phyloP scores from a whole-genome alignment of 2,329 filamentous ascomycete genomes.

The Stenocarpella maydis region DNA sequence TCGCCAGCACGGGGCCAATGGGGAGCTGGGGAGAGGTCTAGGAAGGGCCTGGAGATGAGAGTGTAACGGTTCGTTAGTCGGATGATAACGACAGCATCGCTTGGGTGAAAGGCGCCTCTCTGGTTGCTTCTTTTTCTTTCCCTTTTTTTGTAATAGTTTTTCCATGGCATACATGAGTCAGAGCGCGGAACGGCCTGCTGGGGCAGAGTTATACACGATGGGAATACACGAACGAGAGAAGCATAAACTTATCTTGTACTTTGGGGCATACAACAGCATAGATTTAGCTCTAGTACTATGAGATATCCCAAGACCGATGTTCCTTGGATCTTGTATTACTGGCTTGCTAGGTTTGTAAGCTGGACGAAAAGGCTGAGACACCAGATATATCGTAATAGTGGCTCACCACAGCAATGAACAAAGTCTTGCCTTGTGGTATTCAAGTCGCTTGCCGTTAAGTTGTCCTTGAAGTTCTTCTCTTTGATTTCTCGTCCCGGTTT shows the following conservation, averaged over 20 bases:
- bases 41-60: conserved; percentile 26
- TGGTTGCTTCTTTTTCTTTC: neutral
- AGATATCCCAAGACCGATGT: conserved; percentile 1
- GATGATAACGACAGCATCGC: conserved; percentile 11
- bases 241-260: conserved; percentile 2
- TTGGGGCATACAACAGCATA: conserved; percentile 18
- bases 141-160: neutral
- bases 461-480: neutral
- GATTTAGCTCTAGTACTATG: conserved; percentile 21
- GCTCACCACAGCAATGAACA: neutral
- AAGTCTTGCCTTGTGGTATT: too few species aligned
- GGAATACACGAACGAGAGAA: neutral
- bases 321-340: neutral
- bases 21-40: conserved; percentile 82
- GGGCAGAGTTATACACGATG: neutral
- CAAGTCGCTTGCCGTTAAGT: neutral
- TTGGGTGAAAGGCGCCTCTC: neutral
- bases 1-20: conserved; percentile 72
- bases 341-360: neutral
- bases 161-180: neutral
- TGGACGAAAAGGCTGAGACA: neutral
- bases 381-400: too few species aligned
- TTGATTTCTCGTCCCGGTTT: neutral
- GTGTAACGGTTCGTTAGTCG: neutral
- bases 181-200: neutral